Base-by-base conservation (phyloP, 2,329 filamentous ascomycete genomes). In the Ciborinia camelliae region DNA sequence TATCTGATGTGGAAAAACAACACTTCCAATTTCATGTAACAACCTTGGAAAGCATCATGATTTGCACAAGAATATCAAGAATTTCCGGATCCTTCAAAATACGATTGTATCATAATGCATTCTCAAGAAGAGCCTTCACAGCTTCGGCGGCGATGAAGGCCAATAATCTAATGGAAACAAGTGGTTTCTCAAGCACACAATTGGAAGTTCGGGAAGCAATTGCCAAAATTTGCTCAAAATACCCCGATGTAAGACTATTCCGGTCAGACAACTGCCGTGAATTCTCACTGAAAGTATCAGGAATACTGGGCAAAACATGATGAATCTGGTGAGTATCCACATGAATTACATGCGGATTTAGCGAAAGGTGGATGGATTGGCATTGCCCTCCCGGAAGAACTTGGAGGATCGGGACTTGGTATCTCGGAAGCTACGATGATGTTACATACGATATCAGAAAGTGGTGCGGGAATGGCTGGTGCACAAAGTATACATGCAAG, bases 351-450 rank as follows among this genome's bases (percentile, higher is more conserved):
- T 74, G 84, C 87, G 0, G 89, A 89, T 0, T 77, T 95, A 10
- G 88, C 91, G 9, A 84, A 85, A 64, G 89, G 87, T 68, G 90
- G 91, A 8, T 95, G 90, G 90, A 83, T 95, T 48, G 91, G 91
- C 3, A 92, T 94, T 69, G 90, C 90, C 0, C 78, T 95, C 4
- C 90, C 90, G 0, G 89, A 92, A 73, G 80, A 84, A 0, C 81
- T 92, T 0, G 91, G 91, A 3, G 91, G 91, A 0, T 83, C 89
- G 1, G 90, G 89, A 0, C 77, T 96, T 10, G 90, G 87, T 10
- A 92, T 96, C 43, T 88, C 89, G 0, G 91, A 95, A 74, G 91
- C 91, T 0, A 91, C 88, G 0, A 90, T 94, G 84, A 94, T 95
- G 90, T 84, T 95, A 81, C 91, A 96, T 72, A 90, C 90, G 2